phyloP scores from a whole-genome alignment of 352 stramenopile species.

The Globisporangium ultimum region DNA sequence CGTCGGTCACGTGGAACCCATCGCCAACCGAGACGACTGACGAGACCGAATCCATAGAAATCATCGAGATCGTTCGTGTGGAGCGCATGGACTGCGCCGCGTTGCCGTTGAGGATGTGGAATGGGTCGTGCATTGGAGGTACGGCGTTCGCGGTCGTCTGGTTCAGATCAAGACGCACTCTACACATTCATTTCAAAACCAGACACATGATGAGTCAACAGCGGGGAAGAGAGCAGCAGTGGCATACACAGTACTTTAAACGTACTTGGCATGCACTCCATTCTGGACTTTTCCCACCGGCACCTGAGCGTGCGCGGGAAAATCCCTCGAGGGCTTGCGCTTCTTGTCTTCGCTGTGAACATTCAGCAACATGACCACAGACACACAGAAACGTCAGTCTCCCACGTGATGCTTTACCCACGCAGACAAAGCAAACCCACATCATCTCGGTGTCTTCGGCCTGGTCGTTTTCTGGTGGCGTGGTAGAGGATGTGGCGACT shows the following conservation, averaged over 20 bases:
- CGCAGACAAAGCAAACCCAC: too few relatives aligned
- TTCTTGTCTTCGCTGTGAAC: constrained; percentile 69
- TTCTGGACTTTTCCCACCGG: constrained; percentile 59
- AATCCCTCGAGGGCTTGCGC: constrained; percentile 78
- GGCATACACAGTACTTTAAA: constrained; percentile 16
- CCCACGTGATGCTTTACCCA: background rate
- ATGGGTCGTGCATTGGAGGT: constrained; percentile 72
- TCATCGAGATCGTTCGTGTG: constrained; percentile 45
- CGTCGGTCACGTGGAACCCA: constrained; percentile 38
- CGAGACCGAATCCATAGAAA: constrained; percentile 58
- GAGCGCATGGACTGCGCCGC: constrained; percentile 21
- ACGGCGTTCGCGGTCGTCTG: constrained; percentile 36
- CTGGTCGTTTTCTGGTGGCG: background rate
- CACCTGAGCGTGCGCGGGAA: constrained; percentile 68
- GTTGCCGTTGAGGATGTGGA: constrained; percentile 69
- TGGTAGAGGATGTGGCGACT: background rate
- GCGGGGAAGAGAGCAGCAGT: background rate
- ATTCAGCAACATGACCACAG: background rate
- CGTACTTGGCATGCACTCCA: constrained; percentile 24
- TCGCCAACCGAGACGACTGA: constrained; percentile 66
- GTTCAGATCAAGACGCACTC: constrained; percentile 50
- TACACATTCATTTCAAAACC: constrained; percentile 9
- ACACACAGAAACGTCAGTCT: background rate
- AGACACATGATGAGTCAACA: background rate
- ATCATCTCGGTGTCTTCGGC: background rate